Conservation (phyloP, 371 early-diverging fungal species). For the Syncephalastrum racemosum region DNA sequence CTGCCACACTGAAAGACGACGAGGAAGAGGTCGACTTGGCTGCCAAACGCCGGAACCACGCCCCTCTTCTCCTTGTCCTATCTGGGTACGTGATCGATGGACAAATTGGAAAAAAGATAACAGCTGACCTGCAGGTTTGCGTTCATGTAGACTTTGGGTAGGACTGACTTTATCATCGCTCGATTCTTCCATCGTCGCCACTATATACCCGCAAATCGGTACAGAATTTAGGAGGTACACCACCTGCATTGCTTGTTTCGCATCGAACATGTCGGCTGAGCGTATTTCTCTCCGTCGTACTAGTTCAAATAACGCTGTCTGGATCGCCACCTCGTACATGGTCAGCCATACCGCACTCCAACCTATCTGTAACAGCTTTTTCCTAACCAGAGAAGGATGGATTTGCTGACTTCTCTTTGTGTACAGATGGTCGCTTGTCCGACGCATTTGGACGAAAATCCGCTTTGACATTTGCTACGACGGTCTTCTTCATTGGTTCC, state of each 20-base stretch:
- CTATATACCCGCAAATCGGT: conserved; percentile 74
- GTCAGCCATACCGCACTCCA: conserved; percentile 76
- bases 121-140: not conserved
- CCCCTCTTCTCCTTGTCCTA: conserved; percentile 33
- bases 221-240: conserved; percentile 64
- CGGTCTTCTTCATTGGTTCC: conserved; percentile 58
- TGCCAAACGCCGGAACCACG: conserved; percentile 35
- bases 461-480: conserved; percentile 54
- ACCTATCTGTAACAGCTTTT: conserved; percentile 60
- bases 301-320: conserved; percentile 57
- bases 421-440: conserved; percentile 52
- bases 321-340: conserved; percentile 78
- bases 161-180: conserved; percentile 68
- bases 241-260: not conserved
- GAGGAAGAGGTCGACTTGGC: conserved; percentile 25
- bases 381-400: not conserved
- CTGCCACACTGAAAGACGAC: too few species aligned
- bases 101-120: too few species aligned
- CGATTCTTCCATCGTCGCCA: conserved; percentile 83
- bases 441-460: conserved; percentile 72
- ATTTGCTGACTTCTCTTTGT: not conserved
- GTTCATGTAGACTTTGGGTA: conserved; percentile 31
- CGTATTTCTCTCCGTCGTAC: not conserved
- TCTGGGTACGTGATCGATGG: conserved; percentile 21
- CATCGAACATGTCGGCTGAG: not conserved